Percentiles rank a stretch among this genome's conserved stretches.
phyloP scores from a whole-genome alignment of 768 basidiomycete genomes.

The Kwoniella dejecticola region DNA sequence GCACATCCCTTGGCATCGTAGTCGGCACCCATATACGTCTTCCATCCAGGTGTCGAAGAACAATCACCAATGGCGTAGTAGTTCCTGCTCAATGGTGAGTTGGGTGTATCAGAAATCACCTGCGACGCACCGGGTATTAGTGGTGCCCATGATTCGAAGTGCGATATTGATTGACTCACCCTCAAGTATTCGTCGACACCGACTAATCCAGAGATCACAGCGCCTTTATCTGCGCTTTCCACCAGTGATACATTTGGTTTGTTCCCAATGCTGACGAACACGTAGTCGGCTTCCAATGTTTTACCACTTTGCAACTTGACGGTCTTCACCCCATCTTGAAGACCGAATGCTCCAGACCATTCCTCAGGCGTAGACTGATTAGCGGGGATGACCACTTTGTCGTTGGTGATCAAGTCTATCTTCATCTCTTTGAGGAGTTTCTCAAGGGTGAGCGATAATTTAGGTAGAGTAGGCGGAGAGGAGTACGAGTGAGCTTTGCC shows the following conservation, averaged over 20 bases:
- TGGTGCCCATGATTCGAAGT: too few species aligned
- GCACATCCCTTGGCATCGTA: constrained; percentile 27
- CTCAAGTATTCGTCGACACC: constrained; percentile 37
- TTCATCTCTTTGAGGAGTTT: constrained; percentile 18
- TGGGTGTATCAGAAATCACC: constrained; percentile 27
- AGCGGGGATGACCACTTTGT: constrained; percentile 33
- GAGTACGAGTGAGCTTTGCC: constrained; percentile 13
- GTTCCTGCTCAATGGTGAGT: constrained; percentile 30
- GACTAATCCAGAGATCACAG: constrained; percentile 28
- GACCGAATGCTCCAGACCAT: constrained; percentile 31
- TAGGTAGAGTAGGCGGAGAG: constrained; percentile 21
- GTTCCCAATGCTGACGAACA: constrained; percentile 45
- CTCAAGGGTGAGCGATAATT: constrained; percentile 34
- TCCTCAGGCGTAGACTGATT: constrained; percentile 11
- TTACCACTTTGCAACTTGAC: constrained; percentile 31
- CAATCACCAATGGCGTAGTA: constrained; percentile 47
- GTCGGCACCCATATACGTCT: constrained; percentile 24
- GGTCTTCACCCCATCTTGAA: constrained; percentile 30
- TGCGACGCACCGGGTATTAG: background rate
- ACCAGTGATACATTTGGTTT: constrained; percentile 33
- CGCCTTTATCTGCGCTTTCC: constrained; percentile 23
- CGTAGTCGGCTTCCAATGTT: constrained; percentile 33
- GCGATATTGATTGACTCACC: too few species aligned
- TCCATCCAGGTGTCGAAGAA: constrained; percentile 36
- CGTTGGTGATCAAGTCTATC: constrained; percentile 30